Evolutionary conservation across 352 stramenopile species (phyloP).

Genomic region (Thalassiosira tumida): DNA sequence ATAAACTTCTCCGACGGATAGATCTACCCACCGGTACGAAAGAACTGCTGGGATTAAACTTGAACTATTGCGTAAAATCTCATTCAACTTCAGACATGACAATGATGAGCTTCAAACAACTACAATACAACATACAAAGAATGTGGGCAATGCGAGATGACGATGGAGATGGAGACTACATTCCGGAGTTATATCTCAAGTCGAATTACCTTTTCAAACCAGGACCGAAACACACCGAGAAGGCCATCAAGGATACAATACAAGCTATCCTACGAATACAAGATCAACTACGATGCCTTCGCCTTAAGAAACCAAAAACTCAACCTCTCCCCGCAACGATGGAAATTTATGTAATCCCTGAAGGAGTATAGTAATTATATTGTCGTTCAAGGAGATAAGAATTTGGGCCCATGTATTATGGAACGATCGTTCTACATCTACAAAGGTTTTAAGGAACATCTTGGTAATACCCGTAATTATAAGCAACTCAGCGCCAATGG

Average conservation of each 20-base stretch:
- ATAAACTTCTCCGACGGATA: background rate
- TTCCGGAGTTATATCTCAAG: constrained; percentile 46
- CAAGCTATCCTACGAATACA: background rate
- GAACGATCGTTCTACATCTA: constrained; percentile 31
- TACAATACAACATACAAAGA: background rate
- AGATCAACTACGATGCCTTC: background rate
- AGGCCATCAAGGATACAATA: background rate
- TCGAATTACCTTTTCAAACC: constrained; percentile 1
- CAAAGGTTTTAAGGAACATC: constrained; percentile 22
- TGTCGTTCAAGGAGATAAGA: constrained; percentile 60
- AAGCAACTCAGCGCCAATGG: no score
- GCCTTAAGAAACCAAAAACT: background rate
- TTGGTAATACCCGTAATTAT: no score
- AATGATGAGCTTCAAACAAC: background rate
- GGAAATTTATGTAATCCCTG: background rate
- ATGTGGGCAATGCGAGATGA: background rate
- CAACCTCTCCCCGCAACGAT: constrained; percentile 40
- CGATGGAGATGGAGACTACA: constrained; percentile 30
- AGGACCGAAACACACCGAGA: background rate
- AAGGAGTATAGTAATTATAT: constrained; percentile 51
- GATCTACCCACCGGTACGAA: background rate
- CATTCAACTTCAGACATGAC: background rate
- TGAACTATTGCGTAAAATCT: constrained; percentile 32
- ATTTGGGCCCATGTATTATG: constrained; percentile 53
- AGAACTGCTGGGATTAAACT: background rate